Evolutionary conservation across 352 stramenopile genomes (phyloP).

Genomic region (Globisporangium solare): DNA sequence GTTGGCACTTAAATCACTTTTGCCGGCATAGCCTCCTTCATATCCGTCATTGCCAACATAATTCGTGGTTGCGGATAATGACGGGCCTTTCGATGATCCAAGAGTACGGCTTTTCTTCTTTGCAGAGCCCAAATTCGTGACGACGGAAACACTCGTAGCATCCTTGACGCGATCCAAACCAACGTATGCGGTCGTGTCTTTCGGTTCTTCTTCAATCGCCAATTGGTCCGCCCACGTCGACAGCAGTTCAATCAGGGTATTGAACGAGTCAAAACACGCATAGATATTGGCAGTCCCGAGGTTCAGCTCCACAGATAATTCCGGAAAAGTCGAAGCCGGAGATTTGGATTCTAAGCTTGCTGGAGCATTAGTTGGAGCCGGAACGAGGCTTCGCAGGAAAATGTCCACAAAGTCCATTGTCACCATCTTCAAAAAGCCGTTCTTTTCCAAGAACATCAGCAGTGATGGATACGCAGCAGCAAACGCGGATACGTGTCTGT

Average conservation of each 20-base stretch:
- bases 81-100: constrained; percentile 9
- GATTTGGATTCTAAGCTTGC: constrained; percentile 27
- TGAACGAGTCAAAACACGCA: constrained; percentile 88
- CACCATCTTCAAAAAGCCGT: constrained; percentile 77
- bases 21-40: not conserved
- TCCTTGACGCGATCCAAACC: constrained; percentile 59
- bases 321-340: constrained; percentile 38
- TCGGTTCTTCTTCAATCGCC: constrained; percentile 51
- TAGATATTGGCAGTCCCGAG: constrained; percentile 86
- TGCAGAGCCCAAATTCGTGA: constrained; percentile 62
- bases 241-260: constrained; percentile 72
- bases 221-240: constrained; percentile 71
- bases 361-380: constrained; percentile 16
- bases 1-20: constrained; percentile 20
- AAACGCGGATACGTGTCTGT: constrained; percentile 6
- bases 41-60: not conserved
- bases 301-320: constrained; percentile 79
- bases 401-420: constrained; percentile 85
- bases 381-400: constrained; percentile 69
- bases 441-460: constrained; percentile 77
- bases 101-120: constrained; percentile 22
- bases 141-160: constrained; percentile 58
- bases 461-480: constrained; percentile 53
- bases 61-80: constrained; percentile 1
- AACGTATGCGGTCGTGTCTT: constrained; percentile 75